A percentile compares a stretch with the other conserved stretches of the same genome.
phyloP scores from a whole-genome alignment of 257 asterid genomes.

The Nicotiana attenuata region DNA sequence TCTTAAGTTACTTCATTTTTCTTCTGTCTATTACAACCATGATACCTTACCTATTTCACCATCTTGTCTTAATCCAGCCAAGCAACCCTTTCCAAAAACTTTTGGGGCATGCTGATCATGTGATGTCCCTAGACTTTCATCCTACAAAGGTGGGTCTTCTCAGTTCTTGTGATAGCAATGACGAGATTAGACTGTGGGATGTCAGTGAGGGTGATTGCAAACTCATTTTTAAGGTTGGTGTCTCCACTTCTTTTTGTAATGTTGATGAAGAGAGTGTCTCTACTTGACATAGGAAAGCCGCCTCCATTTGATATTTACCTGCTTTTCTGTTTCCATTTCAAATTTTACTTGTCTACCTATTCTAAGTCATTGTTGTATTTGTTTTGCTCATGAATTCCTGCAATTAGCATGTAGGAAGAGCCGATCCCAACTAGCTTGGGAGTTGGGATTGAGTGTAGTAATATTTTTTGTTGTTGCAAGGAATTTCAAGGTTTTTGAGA shows the following conservation, averaged over 20 bases:
- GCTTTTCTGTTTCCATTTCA: conserved; percentile 1
- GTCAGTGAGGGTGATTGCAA: conserved; percentile 19
- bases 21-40: background rate
- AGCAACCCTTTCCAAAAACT: conserved; percentile 15
- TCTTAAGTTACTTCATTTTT: background rate
- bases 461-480: background rate
- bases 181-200: conserved; percentile 42
- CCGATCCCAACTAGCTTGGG: no score
- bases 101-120: conserved; percentile 38
- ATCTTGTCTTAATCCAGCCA: conserved; percentile 21
- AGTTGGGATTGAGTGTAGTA: no score
- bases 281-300: background rate
- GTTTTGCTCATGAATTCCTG: background rate
- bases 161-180: conserved; percentile 35
- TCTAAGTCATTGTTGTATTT: background rate
- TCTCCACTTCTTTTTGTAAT: background rate
- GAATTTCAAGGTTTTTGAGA: background rate
- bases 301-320: background rate
- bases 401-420: background rate
- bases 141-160: conserved; percentile 29
- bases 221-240: conserved; percentile 30
- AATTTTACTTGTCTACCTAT: background rate
- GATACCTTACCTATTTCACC: background rate
- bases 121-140: conserved; percentile 42
- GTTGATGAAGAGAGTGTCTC: background rate